Evolutionary conservation across 176 grass and related monocot species (phyloP), one percentile per base, ranked within the genome.

Genomic region (Oryza rufipogon): DNA sequence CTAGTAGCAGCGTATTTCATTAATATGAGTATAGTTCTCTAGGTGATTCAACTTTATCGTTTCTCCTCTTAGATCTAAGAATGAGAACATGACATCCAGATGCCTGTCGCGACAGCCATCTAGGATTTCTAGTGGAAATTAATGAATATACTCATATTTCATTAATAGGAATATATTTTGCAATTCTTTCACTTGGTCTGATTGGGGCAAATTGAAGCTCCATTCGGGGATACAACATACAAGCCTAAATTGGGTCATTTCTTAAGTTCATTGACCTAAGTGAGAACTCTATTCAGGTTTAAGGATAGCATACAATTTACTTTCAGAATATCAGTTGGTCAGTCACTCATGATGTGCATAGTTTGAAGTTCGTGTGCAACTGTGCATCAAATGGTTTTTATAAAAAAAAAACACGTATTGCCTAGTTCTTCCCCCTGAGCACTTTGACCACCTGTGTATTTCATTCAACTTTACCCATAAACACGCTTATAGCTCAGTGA

Each of bases 1-100:
- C 30, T 74, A 39, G 41, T 61, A 69, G 67, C 46, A 79, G 54
- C 33, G 86, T 41, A 14, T 68, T 73, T 74, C 5, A 71, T 28
- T 77, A 56, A 22, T 58, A 45, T 38, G 3, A 38, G 68, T 77
- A 81, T 13, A 72, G 36, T 82, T 44, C 75, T 58, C 28, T 36
- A 17, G 46, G 34, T 15, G 17, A 65, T 86, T 73, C 32, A 28
- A 65, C 22, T 44, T 36, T 78, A 36, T 33, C 11, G 10, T 17
- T 76, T 30, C 25, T 63, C 34, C 34, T 47, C 12, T 46, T 78
- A 58, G 1, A 77, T 82, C 22, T 42, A 82, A 52, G 66, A 89
- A 66, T 46, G 45, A 81, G 65, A 67, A 66, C 66, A 73, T 41
- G 66, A 73, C 66, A 72, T 72, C 45, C 25, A 61, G 20, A 39